Base-by-base conservation (phyloP, 805 yeast species). In the Danielia oregonensis region DNA sequence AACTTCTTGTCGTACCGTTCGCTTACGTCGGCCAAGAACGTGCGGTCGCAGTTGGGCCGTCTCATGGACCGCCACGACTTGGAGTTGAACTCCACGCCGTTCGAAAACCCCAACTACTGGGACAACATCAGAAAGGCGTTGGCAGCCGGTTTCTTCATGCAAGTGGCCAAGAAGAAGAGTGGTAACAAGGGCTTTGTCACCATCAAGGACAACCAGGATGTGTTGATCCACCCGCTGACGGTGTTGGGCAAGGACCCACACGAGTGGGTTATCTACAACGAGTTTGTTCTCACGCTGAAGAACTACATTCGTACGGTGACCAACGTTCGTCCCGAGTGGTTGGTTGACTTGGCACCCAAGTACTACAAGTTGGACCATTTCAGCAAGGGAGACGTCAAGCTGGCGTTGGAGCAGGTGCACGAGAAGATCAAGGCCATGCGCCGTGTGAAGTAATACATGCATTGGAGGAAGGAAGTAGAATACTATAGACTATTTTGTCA, bases 91-190 rank as follows among this genome's bases (percentile, higher is more conserved):
- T 76, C 87, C 30, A 81, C 87, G 2, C 83, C 76, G 17, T 54
- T 43, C 35, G 81, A 79, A 51, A 68, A 72, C 43, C 76, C 75
- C 33, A 54, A 57, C 26, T 88, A 86, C 63, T 82, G 80, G 59
- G 79, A 75, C 48, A 83, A 86, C 51, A 80, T 93, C 44, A 74
- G 95, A 37, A 85, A 83, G 58, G 96, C 97, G 0, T 63, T 93
- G 39, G 74, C 86, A 4, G 76, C 86, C n/a, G 98, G 98, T 2
- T 89, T 88, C 60, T 93, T 93, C 69, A 89, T 93, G 97, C 98
- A 93, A 67, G 95, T 86, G 36, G 97, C 97, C 22, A 93, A 89
- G 66, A 86, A 86, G 68, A 79, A 78, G 65, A 76, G 84, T n/a
- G 72, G 76, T 26, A 83, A 82, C 51, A 65, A 64, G 46, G 89